phyloP scores from a whole-genome alignment of 129 eudicot species.

The Flaveria brownii region DNA sequence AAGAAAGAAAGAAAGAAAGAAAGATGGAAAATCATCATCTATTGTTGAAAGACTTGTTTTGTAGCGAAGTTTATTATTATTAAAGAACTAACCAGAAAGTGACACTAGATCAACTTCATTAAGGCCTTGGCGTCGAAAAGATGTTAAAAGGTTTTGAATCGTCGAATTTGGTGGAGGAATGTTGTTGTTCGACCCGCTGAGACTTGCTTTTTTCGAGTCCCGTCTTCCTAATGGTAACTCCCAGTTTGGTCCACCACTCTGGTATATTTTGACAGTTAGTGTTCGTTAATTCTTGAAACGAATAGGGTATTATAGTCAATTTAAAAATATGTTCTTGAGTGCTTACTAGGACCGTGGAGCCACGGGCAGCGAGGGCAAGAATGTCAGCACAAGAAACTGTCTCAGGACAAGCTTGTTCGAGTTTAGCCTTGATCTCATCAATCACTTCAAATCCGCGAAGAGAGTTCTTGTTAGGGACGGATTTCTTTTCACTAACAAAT shows the following conservation, averaged over 20 bases:
- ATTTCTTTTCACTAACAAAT: slow-evolving; percentile 71
- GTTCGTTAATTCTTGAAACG: background rate
- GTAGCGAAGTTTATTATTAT: background rate
- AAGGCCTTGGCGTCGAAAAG: slow-evolving; percentile 75
- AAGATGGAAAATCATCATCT: no score
- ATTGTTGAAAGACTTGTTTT: no score
- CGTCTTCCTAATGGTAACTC: slow-evolving; percentile 85
- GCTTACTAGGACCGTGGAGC: slow-evolving; percentile 77
- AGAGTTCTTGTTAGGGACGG: slow-evolving; percentile 81
- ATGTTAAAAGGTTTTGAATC: slow-evolving; percentile 51
- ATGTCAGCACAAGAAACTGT: slow-evolving; percentile 95
- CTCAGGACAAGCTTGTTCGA: slow-evolving; percentile 80
- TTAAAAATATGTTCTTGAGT: slow-evolving; percentile 3
- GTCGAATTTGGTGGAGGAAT: slow-evolving; percentile 91
- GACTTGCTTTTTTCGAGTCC: slow-evolving; percentile 79
- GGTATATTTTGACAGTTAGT: slow-evolving; percentile 6
- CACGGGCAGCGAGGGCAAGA: slow-evolving; percentile 85
- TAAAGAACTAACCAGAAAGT: slow-evolving; percentile 62
- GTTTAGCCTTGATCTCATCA: slow-evolving; percentile 80
- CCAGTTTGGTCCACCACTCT: slow-evolving; percentile 97
- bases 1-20: slow-evolving; percentile 25
- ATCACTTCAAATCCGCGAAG: slow-evolving; percentile 83
- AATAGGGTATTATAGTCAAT: slow-evolving; percentile 1
- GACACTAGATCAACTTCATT: slow-evolving; percentile 77
- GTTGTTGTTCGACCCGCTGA: slow-evolving; percentile 56